Evolutionary conservation across 495 filamentous ascomycete genomes (phyloP), one percentile per base, ranked within the genome.

Genomic region (Tuber umbilicatum): DNA sequence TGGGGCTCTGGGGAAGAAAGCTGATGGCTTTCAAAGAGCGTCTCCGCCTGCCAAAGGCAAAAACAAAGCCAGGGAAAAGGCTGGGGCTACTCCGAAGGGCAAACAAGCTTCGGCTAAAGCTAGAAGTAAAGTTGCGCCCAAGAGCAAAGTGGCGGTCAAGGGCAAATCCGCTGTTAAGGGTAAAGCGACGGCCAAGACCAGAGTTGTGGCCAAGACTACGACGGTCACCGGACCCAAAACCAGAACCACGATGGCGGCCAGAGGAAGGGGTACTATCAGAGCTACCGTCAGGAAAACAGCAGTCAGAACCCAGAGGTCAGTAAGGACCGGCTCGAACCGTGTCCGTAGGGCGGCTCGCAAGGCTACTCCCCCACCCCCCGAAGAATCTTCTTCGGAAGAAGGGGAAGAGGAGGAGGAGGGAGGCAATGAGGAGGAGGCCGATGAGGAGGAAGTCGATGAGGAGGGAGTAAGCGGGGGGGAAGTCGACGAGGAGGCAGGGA

Each of bases 1-100:
- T 74, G 92, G 93, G 68, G 88, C 93, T 45, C 86, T 96, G 60
- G 93, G 93, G 3, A 82, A 82, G 40, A 73, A 77, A 16, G 74
- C 80, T 38, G 80, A 82, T 77, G 79, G 73, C 21, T 79, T 79
- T 60, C 75, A 73, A 73, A 76, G 72, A 70, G 74, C 74, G 41
- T 74, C 76, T 9, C 73, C 78, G 23, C 42, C 73, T 23, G 47
- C 60, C 31, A 23, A 50, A 70, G 50, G 42, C 41, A 77, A 81
- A 35, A 90, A 90, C 7, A 91, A 90, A 75, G 88, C 89, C 60
- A 91, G 87, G 77, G 87, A 87, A 42, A 86, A 80, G 81, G 86
- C 79, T 73, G 84, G 85, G 71, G 83, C 83, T 42, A 76, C 75
- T 67, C 80, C 77, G 37, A 80, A 86, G 80, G 88, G 89, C 77